phyloP scores from a whole-genome alignment of 345 rosid genomes.

The Gossypium anomalum region DNA sequence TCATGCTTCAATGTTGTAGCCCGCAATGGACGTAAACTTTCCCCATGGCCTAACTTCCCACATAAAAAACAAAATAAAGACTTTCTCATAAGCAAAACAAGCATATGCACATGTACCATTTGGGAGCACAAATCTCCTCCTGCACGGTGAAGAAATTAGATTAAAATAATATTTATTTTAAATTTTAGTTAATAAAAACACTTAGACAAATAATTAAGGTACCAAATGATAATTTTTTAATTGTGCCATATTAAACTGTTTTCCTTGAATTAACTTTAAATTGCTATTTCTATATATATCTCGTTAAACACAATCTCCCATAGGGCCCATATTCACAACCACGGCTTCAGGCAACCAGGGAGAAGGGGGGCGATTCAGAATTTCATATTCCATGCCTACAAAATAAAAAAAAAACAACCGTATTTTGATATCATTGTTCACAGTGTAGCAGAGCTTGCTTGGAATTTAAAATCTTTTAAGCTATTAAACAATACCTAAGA shows the following conservation, averaged over 20 bases:
- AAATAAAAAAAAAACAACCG: neutral
- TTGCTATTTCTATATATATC: too few species aligned
- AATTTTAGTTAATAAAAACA: too few species aligned
- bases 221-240: too few species aligned
- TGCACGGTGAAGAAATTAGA: too few species aligned
- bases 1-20: neutral
- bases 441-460: neutral
- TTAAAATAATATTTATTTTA: too few species aligned
- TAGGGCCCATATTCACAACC: neutral
- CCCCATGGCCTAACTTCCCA: neutral
- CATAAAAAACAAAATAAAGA: neutral
- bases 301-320: neutral
- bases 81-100: too few species aligned
- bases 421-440: neutral
- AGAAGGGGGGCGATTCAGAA: neutral
- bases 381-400: neutral
- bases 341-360: neutral
- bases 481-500: slow-evolving; percentile 20
- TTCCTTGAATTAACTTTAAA: too few species aligned
- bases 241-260: too few species aligned
- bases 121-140: too few species aligned
- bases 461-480: neutral
- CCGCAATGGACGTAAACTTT: neutral
- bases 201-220: too few species aligned
- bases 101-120: too few species aligned